Evolutionary conservation across 2,329 filamentous ascomycete species (phyloP).

Genomic region (Phyllosticta capitalensis): DNA sequence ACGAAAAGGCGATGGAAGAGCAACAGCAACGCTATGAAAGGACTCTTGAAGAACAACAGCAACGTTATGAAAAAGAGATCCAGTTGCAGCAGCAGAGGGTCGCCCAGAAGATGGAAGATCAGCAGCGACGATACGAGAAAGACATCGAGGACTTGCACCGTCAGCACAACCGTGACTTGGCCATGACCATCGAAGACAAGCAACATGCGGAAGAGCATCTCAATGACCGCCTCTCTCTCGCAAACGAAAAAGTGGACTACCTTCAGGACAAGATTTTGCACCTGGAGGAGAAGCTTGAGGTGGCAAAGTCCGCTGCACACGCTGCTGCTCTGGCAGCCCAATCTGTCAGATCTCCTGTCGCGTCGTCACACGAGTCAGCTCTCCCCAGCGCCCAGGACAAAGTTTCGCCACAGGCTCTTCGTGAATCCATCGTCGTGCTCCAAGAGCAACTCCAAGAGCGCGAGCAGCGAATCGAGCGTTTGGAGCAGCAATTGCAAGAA

Average conservation of each 20-base stretch:
- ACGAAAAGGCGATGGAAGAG: slow-evolving; percentile 22
- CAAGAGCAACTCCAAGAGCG: slow-evolving; percentile 96
- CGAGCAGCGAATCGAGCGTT: slow-evolving; percentile 77
- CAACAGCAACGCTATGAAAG: slow-evolving; percentile 26
- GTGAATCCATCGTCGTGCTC: slow-evolving; percentile 90
- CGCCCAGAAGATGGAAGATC: slow-evolving; percentile 22
- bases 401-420: slow-evolving; percentile 86
- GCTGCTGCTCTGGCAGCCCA: slow-evolving; percentile 65
- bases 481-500: slow-evolving; percentile 61
- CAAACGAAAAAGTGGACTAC: slow-evolving; percentile 74
- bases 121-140: slow-evolving; percentile 53
- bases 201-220: slow-evolving; percentile 71
- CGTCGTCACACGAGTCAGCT: slow-evolving; percentile 19
- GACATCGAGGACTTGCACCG: slow-evolving; percentile 58
- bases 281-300: slow-evolving; percentile 82
- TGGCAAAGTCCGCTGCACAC: slow-evolving; percentile 77
- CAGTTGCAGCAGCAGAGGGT: slow-evolving; percentile 33
- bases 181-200: slow-evolving; percentile 69
- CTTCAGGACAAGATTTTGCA: slow-evolving; percentile 76
- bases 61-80: slow-evolving; percentile 38
- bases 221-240: slow-evolving; percentile 69
- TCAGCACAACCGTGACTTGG: slow-evolving; percentile 56
- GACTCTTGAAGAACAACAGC: slow-evolving; percentile 18
- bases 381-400: slow-evolving; percentile 58
- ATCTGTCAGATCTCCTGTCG: slow-evolving; percentile 37